A percentile compares a stretch with the other conserved stretches of the same genome.
phyloP scores from a whole-genome alignment of 129 eudicot genomes.

The Erigeron canadensis region DNA sequence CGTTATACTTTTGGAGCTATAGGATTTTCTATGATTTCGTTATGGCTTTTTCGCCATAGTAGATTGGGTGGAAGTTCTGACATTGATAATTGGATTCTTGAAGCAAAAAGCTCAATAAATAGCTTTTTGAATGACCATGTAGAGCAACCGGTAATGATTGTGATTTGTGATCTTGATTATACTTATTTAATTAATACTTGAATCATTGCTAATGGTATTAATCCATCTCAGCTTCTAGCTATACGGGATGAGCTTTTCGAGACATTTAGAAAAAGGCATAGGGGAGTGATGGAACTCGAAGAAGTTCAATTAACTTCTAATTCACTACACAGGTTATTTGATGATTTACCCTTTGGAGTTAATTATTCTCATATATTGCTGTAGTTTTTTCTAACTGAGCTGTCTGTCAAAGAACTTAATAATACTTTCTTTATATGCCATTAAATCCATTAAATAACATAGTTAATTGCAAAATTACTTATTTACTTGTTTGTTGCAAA shows the following conservation, averaged over 20 bases:
- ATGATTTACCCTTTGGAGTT: slow-evolving; percentile 2
- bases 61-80: slow-evolving; percentile 92
- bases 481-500: slow-evolving; percentile 1
- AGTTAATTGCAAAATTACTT: too few relatives aligned
- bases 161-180: slow-evolving; percentile 1
- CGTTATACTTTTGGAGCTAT: slow-evolving; percentile 75
- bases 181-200: not conserved
- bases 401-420: not conserved
- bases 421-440: not conserved
- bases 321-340: slow-evolving; percentile 81
- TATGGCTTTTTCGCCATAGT: slow-evolving; percentile 94
- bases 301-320: slow-evolving; percentile 92
- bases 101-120: slow-evolving; percentile 70
- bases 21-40: slow-evolving; percentile 70
- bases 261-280: slow-evolving; percentile 93
- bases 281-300: slow-evolving; percentile 89
- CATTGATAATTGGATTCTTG: slow-evolving; percentile 87
- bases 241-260: slow-evolving; percentile 97
- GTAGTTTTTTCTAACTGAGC: not conserved
- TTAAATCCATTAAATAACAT: not conserved
- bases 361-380: not conserved
- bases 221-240: slow-evolving; percentile 57
- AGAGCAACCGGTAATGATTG: slow-evolving; percentile 83
- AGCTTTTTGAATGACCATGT: slow-evolving; percentile 90
- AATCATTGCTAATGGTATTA: slow-evolving; percentile 20